Evolutionary conservation across 2,329 filamentous ascomycete species (phyloP).

Genomic region (Penicillium capsulatum): DNA sequence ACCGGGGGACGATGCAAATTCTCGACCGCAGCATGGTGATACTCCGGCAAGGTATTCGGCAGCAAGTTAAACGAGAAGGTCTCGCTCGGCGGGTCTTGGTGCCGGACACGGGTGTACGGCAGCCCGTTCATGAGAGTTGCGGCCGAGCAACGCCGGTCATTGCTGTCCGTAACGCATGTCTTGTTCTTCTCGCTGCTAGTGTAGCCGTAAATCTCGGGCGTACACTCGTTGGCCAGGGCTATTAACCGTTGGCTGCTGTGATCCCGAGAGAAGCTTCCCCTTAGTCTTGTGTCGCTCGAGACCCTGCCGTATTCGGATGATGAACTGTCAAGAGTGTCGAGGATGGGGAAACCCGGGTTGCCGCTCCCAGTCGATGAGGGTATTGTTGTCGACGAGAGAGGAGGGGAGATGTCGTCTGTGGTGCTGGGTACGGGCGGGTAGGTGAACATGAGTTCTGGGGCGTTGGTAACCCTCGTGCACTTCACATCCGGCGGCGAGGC

Average conservation of each 20-base stretch:
- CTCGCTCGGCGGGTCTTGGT: constrained; percentile 13
- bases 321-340: constrained; percentile 18
- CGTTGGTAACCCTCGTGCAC: constrained; percentile 16
- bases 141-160: constrained; percentile 21
- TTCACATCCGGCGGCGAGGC: constrained; percentile 13
- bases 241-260: constrained; percentile 15
- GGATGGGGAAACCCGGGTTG: constrained; percentile 8
- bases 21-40: constrained; percentile 15
- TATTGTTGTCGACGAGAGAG: constrained; percentile 7
- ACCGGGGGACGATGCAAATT: constrained; percentile 24
- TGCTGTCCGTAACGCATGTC: constrained; percentile 22
- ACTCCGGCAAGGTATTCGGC: constrained; percentile 20
- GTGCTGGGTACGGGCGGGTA: constrained; percentile 26
- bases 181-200: constrained; percentile 31
- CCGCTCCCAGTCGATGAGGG: constrained; percentile 3
- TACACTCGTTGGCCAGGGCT: constrained; percentile 29
- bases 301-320: constrained; percentile 17
- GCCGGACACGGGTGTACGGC: constrained; percentile 36
- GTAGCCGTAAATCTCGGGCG: constrained; percentile 40
- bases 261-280: constrained; percentile 21
- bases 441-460: constrained; percentile 30
- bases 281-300: constrained; percentile 11
- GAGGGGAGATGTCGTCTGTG: constrained; percentile 5
- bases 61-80: constrained; percentile 18
- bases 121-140: constrained; percentile 38